Evolutionary conservation across 495 filamentous ascomycete genomes (phyloP).

Genomic region (Daldinia childiae): DNA sequence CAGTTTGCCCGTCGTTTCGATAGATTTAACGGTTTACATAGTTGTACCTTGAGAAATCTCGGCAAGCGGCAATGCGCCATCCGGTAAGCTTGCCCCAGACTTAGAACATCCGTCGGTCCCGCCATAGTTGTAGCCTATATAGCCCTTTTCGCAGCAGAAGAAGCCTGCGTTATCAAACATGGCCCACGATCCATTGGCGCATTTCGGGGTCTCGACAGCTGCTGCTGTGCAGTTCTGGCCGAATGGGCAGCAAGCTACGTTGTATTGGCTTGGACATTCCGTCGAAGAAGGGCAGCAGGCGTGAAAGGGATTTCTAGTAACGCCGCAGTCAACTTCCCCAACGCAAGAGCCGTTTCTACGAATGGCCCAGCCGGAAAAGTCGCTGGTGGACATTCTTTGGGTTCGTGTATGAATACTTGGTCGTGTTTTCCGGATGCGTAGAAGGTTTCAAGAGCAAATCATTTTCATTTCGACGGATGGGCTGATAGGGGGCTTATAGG

Average conservation of each 20-base stretch:
- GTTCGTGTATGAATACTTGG: background rate
- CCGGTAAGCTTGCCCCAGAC: slow-evolving; percentile 19
- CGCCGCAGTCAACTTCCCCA: slow-evolving; percentile 31
- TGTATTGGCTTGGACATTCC: slow-evolving; percentile 27
- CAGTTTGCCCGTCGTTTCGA: background rate
- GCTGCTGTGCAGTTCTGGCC: slow-evolving; percentile 28
- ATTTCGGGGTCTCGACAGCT: slow-evolving; percentile 20
- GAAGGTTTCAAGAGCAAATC: background rate
- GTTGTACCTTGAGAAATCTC: slow-evolving; percentile 30
- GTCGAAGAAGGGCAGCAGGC: slow-evolving; percentile 36
- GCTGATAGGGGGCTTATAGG: slow-evolving; percentile 1
- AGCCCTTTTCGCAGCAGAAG: slow-evolving; percentile 32
- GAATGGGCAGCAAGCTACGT: slow-evolving; percentile 26
- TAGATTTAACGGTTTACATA: background rate
- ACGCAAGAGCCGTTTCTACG: slow-evolving; percentile 17
- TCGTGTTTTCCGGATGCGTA: background rate
- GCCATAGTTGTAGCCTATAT: slow-evolving; percentile 26
- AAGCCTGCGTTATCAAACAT: slow-evolving; percentile 36
- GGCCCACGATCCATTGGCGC: slow-evolving; percentile 33
- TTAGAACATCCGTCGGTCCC: slow-evolving; percentile 24
- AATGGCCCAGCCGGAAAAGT: slow-evolving; percentile 34
- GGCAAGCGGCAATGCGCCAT: slow-evolving; percentile 29
- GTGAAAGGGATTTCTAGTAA: slow-evolving; percentile 11
- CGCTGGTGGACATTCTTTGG: background rate
- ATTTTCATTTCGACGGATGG: background rate